Conservation (phyloP, 2,329 filamentous ascomycete species). For the Huntiella decipiens region DNA sequence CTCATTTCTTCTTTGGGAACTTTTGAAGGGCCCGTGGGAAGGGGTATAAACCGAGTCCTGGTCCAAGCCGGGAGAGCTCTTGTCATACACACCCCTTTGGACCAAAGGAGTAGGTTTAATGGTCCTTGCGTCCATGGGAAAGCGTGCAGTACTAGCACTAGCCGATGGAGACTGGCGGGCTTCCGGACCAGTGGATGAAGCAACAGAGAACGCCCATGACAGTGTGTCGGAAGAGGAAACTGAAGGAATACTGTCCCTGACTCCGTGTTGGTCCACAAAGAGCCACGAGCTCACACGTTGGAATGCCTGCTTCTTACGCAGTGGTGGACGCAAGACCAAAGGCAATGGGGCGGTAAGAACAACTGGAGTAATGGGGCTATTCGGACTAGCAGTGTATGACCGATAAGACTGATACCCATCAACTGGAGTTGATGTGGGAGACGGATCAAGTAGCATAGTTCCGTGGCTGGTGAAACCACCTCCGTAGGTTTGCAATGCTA, state of each 20-base stretch:
- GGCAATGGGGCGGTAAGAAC: conserved; percentile 36
- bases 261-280: conserved; percentile 22
- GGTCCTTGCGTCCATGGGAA: background rate
- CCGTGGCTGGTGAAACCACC: background rate
- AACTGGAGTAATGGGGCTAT: conserved; percentile 6
- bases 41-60: background rate
- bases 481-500: background rate
- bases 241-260: background rate
- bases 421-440: background rate
- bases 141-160: background rate
- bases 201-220: background rate
- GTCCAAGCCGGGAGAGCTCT: background rate
- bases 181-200: background rate
- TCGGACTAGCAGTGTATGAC: conserved; percentile 1
- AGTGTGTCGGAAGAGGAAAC: background rate
- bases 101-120: background rate
- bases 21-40: background rate
- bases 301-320: conserved; percentile 50
- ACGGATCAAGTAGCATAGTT: background rate
- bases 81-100: background rate
- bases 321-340: conserved; percentile 37
- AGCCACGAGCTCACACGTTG: conserved; percentile 42
- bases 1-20: background rate
- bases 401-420: background rate
- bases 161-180: background rate